phyloP scores from a whole-genome alignment of 1,284 basidiomycete genomes.

The Naganishia sp. region DNA sequence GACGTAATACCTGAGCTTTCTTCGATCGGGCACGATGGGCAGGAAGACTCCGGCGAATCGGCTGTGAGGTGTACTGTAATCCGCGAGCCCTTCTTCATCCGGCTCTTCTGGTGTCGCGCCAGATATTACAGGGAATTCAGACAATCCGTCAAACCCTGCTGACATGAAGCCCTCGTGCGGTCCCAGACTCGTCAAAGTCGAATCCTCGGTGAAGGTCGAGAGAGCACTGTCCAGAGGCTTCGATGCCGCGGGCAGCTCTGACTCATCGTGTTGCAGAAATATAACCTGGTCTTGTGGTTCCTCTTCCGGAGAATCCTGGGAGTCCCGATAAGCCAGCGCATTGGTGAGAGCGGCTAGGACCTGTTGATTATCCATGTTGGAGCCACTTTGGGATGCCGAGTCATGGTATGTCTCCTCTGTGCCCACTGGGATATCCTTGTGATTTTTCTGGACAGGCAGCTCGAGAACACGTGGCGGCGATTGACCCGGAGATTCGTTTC shows the following conservation, averaged over 20 bases:
- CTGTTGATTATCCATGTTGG: background rate
- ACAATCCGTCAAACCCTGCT: background rate
- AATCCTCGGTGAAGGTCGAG: background rate
- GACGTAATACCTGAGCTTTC: constrained; percentile 1
- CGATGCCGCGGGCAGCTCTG: background rate
- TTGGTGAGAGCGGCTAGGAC: constrained; percentile 13
- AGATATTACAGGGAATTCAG: background rate
- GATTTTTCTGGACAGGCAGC: background rate
- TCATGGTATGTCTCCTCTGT: background rate
- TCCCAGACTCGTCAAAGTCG: background rate
- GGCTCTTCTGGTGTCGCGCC: too few relatives aligned
- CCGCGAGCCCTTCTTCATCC: constrained; percentile 2
- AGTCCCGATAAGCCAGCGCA: background rate
- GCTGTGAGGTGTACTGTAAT: constrained; percentile 18
- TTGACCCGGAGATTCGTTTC: background rate
- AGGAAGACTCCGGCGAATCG: constrained; percentile 22
- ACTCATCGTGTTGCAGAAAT: background rate
- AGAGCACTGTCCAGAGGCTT: background rate
- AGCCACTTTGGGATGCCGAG: background rate
- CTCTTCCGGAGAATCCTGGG: background rate
- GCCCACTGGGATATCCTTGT: background rate
- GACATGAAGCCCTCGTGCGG: background rate
- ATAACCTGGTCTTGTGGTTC: too few relatives aligned
- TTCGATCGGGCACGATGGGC: constrained; percentile 10
- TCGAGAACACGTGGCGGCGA: too few relatives aligned